Conservation (phyloP, 805 yeast species). For the Ogataea salicorniae region DNA sequence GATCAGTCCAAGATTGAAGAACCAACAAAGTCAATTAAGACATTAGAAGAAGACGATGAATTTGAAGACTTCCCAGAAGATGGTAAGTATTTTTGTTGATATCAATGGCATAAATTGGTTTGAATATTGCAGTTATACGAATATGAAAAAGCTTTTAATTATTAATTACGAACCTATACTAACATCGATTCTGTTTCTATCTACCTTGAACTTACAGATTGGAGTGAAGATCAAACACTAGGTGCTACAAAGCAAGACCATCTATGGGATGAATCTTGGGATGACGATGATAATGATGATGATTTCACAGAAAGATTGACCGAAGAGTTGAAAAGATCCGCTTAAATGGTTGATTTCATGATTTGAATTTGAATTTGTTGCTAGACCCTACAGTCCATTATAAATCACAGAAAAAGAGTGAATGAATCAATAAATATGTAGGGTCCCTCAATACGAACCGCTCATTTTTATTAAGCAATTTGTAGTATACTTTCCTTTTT, state of each 20-base stretch:
- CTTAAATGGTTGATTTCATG: too few species aligned
- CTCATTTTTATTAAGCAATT: too few species aligned
- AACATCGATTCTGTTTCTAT: background rate
- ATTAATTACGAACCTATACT: background rate
- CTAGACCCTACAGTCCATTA: too few species aligned
- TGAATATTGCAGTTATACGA: too few species aligned
- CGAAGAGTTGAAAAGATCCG: conserved; percentile 4
- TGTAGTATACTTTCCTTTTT: too few species aligned
- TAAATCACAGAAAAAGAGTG: too few species aligned
- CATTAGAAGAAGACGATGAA: conserved; percentile 93
- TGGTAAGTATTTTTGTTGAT: conserved; percentile 30
- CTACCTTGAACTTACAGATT: conserved; percentile 34
- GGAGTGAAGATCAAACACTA: conserved; percentile 59
- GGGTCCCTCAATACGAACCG: too few species aligned
- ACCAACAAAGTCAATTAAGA: conserved; percentile 41
- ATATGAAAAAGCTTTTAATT: too few species aligned
- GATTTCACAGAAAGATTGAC: conserved; percentile 71
- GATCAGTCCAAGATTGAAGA: conserved; percentile 13
- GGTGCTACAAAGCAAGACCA: conserved; percentile 49
- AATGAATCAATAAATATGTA: too few species aligned
- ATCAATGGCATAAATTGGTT: too few species aligned
- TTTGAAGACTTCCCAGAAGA: conserved; percentile 96
- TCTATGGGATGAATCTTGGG: conserved; percentile 98
- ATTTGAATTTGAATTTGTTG: too few species aligned
- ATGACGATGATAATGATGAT: conserved; percentile 89